Evolutionary conservation across 306 rosid genomes (phyloP).

Genomic region (Trifolium fragiferum): DNA sequence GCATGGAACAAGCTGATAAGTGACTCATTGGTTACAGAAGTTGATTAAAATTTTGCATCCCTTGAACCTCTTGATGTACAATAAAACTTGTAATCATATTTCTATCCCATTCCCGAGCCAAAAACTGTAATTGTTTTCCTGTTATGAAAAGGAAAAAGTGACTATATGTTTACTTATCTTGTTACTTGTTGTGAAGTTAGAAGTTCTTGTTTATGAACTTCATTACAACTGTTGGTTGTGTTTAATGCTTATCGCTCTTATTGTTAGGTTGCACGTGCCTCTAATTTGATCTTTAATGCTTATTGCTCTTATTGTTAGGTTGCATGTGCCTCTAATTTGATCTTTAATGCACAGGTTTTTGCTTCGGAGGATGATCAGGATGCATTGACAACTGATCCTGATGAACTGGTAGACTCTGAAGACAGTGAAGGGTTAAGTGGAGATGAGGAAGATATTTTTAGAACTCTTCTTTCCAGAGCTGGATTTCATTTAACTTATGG

Average conservation of each 20-base stretch:
- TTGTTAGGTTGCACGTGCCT: slow-evolving; percentile 34
- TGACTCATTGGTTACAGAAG: slow-evolving; percentile 41
- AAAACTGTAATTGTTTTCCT: slow-evolving; percentile 16
- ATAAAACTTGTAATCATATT: slow-evolving; percentile 43
- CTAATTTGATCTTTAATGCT: slow-evolving; percentile 40
- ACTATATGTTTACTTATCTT: slow-evolving; percentile 22
- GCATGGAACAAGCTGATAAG: slow-evolving; percentile 44
- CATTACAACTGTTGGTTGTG: slow-evolving; percentile 9
- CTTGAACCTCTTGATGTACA: slow-evolving; percentile 43
- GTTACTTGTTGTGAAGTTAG: slow-evolving; percentile 18
- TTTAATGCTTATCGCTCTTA: slow-evolving; percentile 23
- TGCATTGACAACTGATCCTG: slow-evolving; percentile 98
- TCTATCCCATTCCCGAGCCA: slow-evolving; percentile 41
- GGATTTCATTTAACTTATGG: slow-evolving; percentile 98
- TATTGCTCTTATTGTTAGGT: slow-evolving; percentile 27
- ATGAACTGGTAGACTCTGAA: slow-evolving; percentile 91
- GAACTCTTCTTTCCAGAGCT: slow-evolving; percentile 94
- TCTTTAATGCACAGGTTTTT: slow-evolving; percentile 67
- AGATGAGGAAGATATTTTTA: slow-evolving; percentile 95
- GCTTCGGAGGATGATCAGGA: slow-evolving; percentile 98
- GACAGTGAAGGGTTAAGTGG: slow-evolving; percentile 97
- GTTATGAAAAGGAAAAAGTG: slow-evolving; percentile 8
- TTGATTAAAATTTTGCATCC: slow-evolving; percentile 44
- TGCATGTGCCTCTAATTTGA: slow-evolving; percentile 39
- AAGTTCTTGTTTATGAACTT: slow-evolving; percentile 33